Evolutionary conservation across 805 yeast genomes (phyloP).

Genomic region (Ogataea minuta): DNA sequence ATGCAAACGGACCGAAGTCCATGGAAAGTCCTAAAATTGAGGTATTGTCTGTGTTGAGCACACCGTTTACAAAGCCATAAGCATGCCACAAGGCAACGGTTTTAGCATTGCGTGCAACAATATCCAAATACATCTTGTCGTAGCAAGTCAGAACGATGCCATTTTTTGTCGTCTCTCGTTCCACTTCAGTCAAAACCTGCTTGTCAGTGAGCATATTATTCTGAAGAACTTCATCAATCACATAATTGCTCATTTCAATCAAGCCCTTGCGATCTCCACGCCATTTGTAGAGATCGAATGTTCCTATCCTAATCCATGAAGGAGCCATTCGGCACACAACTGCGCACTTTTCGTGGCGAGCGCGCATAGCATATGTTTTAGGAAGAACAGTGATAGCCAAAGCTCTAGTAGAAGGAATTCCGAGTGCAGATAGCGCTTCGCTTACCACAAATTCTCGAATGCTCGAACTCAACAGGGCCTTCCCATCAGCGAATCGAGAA

Average conservation of each 20-base stretch:
- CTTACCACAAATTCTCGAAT: constrained; percentile 84
- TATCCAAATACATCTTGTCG: constrained; percentile 69
- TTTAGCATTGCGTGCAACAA: constrained; percentile 68
- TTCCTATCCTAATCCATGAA: constrained; percentile 85
- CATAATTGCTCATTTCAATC: constrained; percentile 64
- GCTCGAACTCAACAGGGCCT: constrained; percentile 85
- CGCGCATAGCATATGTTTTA: constrained; percentile 70
- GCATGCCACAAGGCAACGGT: constrained; percentile 84
- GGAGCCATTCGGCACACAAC: constrained; percentile 80
- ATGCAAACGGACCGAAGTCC: constrained; percentile 94
- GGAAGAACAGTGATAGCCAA: constrained; percentile 72
- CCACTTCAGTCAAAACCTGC: constrained; percentile 33
- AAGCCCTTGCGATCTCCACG: constrained; percentile 67
- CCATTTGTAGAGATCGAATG: constrained; percentile 78
- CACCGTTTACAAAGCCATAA: constrained; percentile 93
- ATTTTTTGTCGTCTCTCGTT: constrained; percentile 10
- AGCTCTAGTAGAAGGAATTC: constrained; percentile 86
- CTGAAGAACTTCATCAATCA: constrained; percentile 60
- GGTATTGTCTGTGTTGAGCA: constrained; percentile 90
- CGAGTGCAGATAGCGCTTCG: constrained; percentile 75
- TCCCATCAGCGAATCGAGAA: constrained; percentile 95
- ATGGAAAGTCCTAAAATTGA: constrained; percentile 83
- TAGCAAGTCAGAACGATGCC: constrained; percentile 50
- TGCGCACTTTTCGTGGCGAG: constrained; percentile 76
- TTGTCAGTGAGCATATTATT: constrained; percentile 28